Percentiles rank a stretch among this genome's conserved stretches.
These are phyloP conservation scores for Alloascoidea africana DNA, from an alignment of 805 yeast genomes.

Conservation along the genomic window DNA sequence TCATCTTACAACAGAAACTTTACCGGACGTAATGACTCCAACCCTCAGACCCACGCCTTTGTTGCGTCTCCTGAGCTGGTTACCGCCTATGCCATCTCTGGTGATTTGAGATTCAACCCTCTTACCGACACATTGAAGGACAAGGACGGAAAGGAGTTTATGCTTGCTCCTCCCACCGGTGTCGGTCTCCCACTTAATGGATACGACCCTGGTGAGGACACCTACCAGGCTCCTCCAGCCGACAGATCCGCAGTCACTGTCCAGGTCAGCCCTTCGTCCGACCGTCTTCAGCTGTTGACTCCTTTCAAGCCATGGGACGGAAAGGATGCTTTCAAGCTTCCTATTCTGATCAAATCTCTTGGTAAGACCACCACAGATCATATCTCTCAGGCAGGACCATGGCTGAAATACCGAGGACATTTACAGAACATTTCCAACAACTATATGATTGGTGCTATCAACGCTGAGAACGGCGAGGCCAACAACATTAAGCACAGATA, in stretches of 20 bases:
- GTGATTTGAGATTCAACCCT: slow-evolving; percentile 95
- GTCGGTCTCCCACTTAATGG: slow-evolving; percentile 84
- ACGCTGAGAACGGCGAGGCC: slow-evolving; percentile 91
- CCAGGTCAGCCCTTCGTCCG: slow-evolving; percentile 74
- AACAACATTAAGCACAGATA: slow-evolving; percentile 79
- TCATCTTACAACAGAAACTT: slow-evolving; percentile 97
- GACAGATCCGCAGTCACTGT: slow-evolving; percentile 69
- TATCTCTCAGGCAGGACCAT: slow-evolving; percentile 99
- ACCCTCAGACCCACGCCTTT: slow-evolving; percentile 93
- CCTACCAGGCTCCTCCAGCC: slow-evolving; percentile 93
- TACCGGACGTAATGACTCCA: slow-evolving; percentile 96
- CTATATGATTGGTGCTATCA: slow-evolving; percentile 98
- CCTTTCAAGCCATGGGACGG: slow-evolving; percentile 97
- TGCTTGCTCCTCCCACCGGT: slow-evolving; percentile 77
- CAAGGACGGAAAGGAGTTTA: slow-evolving; percentile 81
- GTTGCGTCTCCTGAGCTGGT: slow-evolving; percentile 95
- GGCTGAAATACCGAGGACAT: slow-evolving; percentile 99
- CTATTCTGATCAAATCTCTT: slow-evolving; percentile 87
- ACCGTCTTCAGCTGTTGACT: slow-evolving; percentile 87
- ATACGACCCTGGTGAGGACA: slow-evolving; percentile 85
- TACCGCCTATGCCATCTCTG: slow-evolving; percentile 90
- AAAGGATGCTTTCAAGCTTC: slow-evolving; percentile 77
- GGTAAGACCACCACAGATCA: slow-evolving; percentile 99
- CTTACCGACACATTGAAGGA: slow-evolving; percentile 79
- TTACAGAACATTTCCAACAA: slow-evolving; percentile 96